Conservation (phyloP, 2,329 filamentous ascomycete species). For the Fusarium pilosicola region DNA sequence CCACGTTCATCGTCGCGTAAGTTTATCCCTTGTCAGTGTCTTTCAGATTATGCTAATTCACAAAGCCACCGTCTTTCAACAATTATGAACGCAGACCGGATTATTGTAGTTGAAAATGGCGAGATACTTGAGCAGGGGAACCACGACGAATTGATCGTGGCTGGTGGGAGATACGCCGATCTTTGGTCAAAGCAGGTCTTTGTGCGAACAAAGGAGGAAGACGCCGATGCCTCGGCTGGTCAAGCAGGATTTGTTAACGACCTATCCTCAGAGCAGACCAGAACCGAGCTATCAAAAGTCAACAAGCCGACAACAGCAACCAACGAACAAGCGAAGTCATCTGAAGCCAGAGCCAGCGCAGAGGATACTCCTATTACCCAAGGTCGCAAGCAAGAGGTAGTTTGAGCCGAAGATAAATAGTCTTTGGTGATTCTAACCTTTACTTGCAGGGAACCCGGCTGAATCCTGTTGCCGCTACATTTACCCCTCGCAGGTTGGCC, state of each 20-base stretch:
- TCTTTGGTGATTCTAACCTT: conserved; percentile 54
- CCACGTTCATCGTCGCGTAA: conserved; percentile 73
- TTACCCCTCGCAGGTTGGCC: conserved; percentile 57
- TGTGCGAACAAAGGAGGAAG: conserved; percentile 58
- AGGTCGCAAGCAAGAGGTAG: conserved; percentile 61
- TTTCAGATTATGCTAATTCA: conserved; percentile 10
- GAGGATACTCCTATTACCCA: conserved; percentile 48
- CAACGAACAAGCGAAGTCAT: conserved; percentile 39
- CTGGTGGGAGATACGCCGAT: conserved; percentile 70
- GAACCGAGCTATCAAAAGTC: conserved; percentile 49
- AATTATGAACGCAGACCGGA: conserved; percentile 74
- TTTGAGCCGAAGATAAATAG: conserved; percentile 48
- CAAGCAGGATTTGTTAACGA: conserved; percentile 50
- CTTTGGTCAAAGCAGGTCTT: conserved; percentile 74
- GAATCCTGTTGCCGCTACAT: conserved; percentile 66
- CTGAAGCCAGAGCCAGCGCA: conserved; percentile 29
- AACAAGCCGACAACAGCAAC: conserved; percentile 42
- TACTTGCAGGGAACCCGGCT: conserved; percentile 60
- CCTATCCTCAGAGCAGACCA: conserved; percentile 50
- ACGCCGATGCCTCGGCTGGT: conserved; percentile 35
- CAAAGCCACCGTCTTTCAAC: conserved; percentile 74
- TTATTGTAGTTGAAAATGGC: conserved; percentile 72
- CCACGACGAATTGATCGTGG: conserved; percentile 66
- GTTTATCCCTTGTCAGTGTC: conserved; percentile 32
- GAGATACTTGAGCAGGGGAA: conserved; percentile 71